Evolutionary conservation across 2,329 filamentous ascomycete genomes (phyloP).

Genomic region (Clonostachys byssicola): DNA sequence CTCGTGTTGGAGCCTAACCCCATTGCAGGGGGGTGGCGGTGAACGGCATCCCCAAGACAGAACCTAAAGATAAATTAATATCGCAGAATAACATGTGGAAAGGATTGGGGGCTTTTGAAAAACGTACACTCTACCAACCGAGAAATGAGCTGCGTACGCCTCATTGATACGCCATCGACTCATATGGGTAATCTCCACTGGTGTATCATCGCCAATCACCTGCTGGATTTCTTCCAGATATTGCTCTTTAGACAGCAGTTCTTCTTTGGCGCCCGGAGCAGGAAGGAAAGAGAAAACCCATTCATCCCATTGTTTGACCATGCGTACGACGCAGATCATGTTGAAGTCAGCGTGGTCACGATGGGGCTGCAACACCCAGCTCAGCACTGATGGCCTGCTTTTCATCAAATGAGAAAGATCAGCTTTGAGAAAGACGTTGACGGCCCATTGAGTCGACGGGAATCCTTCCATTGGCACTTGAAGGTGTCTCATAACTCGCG

Average conservation of each 20-base stretch:
- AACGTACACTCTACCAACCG: background rate
- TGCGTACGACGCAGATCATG: slow-evolving; percentile 44
- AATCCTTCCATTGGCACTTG: slow-evolving; percentile 33
- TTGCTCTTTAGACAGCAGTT: slow-evolving; percentile 32
- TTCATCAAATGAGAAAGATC: slow-evolving; percentile 45
- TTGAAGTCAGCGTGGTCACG: slow-evolving; percentile 37
- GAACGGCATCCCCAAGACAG: slow-evolving; percentile 44
- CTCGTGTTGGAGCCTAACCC: slow-evolving; percentile 56
- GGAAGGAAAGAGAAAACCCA: slow-evolving; percentile 56
- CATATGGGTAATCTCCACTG: slow-evolving; percentile 44
- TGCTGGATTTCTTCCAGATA: slow-evolving; percentile 20
- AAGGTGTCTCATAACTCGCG: slow-evolving; percentile 27
- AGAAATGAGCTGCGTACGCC: slow-evolving; percentile 49
- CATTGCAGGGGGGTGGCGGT: slow-evolving; percentile 53
- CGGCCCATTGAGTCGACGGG: slow-evolving; percentile 28
- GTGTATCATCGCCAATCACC: slow-evolving; percentile 47
- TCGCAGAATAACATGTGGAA: no score
- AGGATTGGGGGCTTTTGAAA: no score
- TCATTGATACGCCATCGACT: slow-evolving; percentile 60
- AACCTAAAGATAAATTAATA: background rate
- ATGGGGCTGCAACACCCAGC: slow-evolving; percentile 52
- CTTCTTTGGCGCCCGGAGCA: slow-evolving; percentile 28
- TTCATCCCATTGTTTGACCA: slow-evolving; percentile 61
- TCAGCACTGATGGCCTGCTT: slow-evolving; percentile 50
- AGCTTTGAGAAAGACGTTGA: slow-evolving; percentile 35